phyloP scores from a whole-genome alignment of 2,329 filamentous ascomycete genomes.

The Leptoxyphium fumago region DNA sequence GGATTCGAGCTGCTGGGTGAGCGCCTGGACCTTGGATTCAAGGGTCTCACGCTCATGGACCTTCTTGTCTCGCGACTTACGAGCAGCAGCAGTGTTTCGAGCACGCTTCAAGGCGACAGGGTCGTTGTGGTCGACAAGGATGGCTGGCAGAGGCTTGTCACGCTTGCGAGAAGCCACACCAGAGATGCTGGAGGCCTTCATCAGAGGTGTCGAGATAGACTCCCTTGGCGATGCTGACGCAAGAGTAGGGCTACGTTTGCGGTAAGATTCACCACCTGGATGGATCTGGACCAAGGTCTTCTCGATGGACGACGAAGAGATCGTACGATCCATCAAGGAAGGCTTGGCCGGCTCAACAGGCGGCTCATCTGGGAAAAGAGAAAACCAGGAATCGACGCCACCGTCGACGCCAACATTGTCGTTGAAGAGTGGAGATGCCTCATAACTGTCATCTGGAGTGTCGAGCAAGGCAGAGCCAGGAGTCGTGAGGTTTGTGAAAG shows the following conservation, averaged over 20 bases:
- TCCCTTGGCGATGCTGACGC: constrained; percentile 27
- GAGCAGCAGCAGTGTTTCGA: constrained; percentile 82
- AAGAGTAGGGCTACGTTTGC: constrained; percentile 20
- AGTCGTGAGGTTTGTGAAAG: constrained; percentile 73
- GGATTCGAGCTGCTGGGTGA: constrained; percentile 24
- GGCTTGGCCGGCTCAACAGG: constrained; percentile 13
- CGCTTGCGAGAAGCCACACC: constrained; percentile 60
- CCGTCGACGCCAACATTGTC: constrained; percentile 38
- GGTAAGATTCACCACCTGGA: constrained; percentile 19
- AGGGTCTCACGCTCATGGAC: constrained; percentile 60
- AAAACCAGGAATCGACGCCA: constrained; percentile 47
- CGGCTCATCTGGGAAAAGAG: constrained; percentile 50
- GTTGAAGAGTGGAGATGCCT: constrained; percentile 65
- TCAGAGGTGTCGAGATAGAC: constrained; percentile 17
- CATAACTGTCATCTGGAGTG: constrained; percentile 57
- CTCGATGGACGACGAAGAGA: constrained; percentile 18
- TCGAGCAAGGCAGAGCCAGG: constrained; percentile 60
- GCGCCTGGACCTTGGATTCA: constrained; percentile 50
- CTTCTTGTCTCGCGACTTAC: constrained; percentile 83
- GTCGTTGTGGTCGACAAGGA: constrained; percentile 61
- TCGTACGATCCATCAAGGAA: constrained; percentile 26
- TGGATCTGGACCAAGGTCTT: constrained; percentile 20
- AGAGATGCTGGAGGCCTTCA: constrained; percentile 52
- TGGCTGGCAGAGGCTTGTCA: constrained; percentile 66
- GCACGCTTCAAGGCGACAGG: constrained; percentile 79